A percentile compares a stretch with the other conserved stretches of the same genome.
Conservation (phyloP, 768 basidiomycete species). For the Suillus weaverae region DNA sequence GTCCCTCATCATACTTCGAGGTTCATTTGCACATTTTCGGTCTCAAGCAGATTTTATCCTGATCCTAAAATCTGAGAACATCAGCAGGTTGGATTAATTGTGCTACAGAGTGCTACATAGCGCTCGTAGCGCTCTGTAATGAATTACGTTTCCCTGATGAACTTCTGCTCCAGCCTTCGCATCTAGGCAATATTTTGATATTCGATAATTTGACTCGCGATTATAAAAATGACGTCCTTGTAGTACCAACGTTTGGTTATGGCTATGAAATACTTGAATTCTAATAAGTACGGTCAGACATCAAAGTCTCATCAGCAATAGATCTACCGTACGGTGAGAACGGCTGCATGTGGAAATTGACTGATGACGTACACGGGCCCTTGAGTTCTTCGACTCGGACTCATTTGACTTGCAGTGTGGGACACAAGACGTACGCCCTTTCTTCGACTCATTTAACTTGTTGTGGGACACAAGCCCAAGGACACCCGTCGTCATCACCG, state of each 20-base stretch:
- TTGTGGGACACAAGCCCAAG: not conserved
- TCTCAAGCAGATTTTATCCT: not conserved
- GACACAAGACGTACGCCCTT: not conserved
- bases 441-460: not conserved
- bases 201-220: not conserved
- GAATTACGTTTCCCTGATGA: no score
- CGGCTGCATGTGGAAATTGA: not conserved
- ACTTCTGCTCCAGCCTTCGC: not conserved
- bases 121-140: no score
- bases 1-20: not conserved
- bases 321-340: no score
- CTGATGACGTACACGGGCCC: not conserved
- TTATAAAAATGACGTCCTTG: no score
- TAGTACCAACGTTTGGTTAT: no score
- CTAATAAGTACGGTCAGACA: not conserved
- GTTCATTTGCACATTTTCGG: not conserved
- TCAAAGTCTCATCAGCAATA: no score
- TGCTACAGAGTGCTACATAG: no score
- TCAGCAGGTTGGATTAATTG: no score
- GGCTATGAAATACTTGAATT: no score
- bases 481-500: not conserved
- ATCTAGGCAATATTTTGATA: not conserved
- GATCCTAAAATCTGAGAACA: not conserved
- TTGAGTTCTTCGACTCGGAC: not conserved
- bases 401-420: no score